These are phyloP conservation scores for Lachnellula cervina DNA, from an alignment of 2,329 filamentous ascomycete species.

Conservation along the genomic window DNA sequence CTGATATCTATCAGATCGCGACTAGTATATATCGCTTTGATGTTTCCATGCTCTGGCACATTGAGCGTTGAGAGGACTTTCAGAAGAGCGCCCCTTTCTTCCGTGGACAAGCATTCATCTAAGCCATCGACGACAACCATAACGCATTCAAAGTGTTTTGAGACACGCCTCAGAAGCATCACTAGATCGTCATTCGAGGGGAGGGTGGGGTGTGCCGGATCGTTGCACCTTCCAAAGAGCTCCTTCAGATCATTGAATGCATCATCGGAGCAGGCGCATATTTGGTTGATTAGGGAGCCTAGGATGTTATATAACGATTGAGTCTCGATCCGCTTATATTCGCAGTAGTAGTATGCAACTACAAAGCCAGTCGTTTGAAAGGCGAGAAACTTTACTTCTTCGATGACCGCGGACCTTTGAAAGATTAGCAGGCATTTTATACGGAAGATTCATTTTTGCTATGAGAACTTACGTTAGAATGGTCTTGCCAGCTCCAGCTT, in stretches of 20 bases:
- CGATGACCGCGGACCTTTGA: too few species aligned
- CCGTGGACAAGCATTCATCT: constrained; percentile 1
- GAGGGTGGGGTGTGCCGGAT: background rate
- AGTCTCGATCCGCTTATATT: constrained; percentile 25
- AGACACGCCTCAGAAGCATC: background rate
- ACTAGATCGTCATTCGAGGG: background rate
- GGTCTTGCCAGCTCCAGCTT: constrained; percentile 18
- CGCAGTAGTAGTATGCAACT: constrained; percentile 29
- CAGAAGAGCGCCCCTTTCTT: background rate
- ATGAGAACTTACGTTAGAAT: constrained; percentile 1
- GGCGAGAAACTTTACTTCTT: too few species aligned
- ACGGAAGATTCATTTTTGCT: too few species aligned
- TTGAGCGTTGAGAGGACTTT: background rate
- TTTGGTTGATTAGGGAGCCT: constrained; percentile 23
- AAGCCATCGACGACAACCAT: constrained; percentile 5
- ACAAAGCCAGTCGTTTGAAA: background rate
- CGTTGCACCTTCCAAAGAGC: background rate
- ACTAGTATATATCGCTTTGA: background rate
- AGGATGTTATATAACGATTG: constrained; percentile 22
- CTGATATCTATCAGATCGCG: constrained; percentile 12
- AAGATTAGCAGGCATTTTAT: too few species aligned
- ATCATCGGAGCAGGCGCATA: constrained; percentile 17
- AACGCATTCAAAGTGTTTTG: background rate
- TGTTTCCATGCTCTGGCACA: background rate
- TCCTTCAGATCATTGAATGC: background rate